Conservation (phyloP, 2,329 filamentous ascomycete species). For the Penicillium sp. region DNA sequence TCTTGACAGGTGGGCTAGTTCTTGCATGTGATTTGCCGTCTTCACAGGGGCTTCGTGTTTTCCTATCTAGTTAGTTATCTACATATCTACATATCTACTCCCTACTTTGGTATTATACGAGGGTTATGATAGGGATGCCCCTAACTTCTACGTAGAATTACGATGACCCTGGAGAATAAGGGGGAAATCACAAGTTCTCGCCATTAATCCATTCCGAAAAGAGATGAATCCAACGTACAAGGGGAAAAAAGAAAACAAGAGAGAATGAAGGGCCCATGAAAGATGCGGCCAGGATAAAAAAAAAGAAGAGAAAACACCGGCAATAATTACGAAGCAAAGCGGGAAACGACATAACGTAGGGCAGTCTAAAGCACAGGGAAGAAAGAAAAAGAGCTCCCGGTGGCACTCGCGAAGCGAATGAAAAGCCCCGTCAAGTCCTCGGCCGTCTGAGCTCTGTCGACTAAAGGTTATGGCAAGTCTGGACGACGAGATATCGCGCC, state of each 20-base stretch:
- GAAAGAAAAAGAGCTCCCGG: slow-evolving; percentile 16
- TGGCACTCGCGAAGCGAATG: slow-evolving; percentile 11
- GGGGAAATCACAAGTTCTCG: slow-evolving; percentile 27
- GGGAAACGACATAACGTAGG: slow-evolving; percentile 25
- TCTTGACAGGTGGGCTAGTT: not conserved
- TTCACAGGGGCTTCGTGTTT: not conserved
- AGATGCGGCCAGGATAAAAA: slow-evolving; percentile 17
- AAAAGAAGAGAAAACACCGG: slow-evolving; percentile 20
- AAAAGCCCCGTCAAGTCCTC: slow-evolving; percentile 8
- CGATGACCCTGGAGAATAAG: not conserved
- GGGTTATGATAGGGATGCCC: not conserved
- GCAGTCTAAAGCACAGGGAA: slow-evolving; percentile 33
- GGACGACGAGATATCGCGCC: slow-evolving; percentile 17
- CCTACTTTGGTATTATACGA: too few species aligned
- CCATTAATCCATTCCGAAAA: slow-evolving; percentile 36
- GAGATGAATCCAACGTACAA: slow-evolving; percentile 34
- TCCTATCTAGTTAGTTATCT: not conserved
- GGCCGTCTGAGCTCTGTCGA: slow-evolving; percentile 4
- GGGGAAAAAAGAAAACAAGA: slow-evolving; percentile 15
- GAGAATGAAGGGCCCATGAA: slow-evolving; percentile 12
- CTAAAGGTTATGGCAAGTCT: slow-evolving; percentile 9
- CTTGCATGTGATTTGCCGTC: not conserved
- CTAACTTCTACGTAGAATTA: not conserved
- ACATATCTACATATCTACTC: not conserved
- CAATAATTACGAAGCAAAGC: slow-evolving; percentile 29